Conservation (phyloP, 78 protist species). For the Cyanophora paradoxa region DNA sequence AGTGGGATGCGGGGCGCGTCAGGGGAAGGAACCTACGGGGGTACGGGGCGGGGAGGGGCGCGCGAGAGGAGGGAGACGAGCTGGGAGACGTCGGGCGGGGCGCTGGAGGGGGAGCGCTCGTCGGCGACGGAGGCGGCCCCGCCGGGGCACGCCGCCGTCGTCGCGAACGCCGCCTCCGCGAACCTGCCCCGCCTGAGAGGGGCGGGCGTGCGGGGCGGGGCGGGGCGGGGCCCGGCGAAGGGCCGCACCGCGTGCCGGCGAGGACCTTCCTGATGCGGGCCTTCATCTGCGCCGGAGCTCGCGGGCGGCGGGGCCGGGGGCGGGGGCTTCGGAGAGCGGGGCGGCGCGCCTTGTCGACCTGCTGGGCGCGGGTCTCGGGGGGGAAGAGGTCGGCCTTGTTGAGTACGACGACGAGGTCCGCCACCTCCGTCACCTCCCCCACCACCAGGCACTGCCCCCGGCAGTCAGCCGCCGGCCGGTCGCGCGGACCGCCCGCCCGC, state of each 20-base stretch:
- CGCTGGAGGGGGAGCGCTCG: too few relatives aligned
- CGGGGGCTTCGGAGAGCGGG: too few relatives aligned
- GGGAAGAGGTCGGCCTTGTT: conserved; percentile 81
- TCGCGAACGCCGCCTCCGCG: too few relatives aligned
- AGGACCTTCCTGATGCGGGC: background rate
- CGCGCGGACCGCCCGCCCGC: too few relatives aligned
- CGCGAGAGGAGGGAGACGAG: too few relatives aligned
- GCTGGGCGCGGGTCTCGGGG: background rate
- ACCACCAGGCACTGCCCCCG: conserved; percentile 75
- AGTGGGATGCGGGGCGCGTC: too few relatives aligned
- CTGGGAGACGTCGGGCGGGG: too few relatives aligned
- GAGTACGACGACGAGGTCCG: conserved; percentile 69
- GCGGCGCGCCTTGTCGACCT: background rate
- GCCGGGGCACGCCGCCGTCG: too few relatives aligned
- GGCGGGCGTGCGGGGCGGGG: background rate
- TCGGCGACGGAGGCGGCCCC: too few relatives aligned
- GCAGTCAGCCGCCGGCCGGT: background rate
- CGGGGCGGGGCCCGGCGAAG: background rate
- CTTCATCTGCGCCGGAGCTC: background rate
- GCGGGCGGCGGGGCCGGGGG: too few relatives aligned
- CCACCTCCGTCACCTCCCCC: conserved; percentile 83
- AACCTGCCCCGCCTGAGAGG: background rate
- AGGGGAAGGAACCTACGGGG: too few relatives aligned
- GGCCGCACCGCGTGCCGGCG: background rate
- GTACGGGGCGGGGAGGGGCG: too few relatives aligned